phyloP scores from a whole-genome alignment of 306 rosid species.

The Rosa rugosa region DNA sequence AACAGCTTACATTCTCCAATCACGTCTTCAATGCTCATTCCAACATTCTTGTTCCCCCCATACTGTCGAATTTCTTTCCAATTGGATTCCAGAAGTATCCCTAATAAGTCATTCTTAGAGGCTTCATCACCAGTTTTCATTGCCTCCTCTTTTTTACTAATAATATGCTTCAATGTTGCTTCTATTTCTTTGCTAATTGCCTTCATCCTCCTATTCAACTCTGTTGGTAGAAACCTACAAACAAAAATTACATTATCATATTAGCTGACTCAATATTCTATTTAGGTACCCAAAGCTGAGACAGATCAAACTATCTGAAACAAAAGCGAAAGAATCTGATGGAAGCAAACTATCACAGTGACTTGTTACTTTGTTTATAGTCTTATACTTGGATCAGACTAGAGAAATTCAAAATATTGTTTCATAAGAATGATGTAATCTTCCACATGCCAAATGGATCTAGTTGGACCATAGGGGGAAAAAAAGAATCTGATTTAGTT shows the following conservation, averaged over 20 bases:
- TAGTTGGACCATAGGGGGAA: too few species aligned
- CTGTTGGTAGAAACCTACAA: background rate
- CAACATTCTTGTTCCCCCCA: constrained; percentile 16
- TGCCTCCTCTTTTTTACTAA: constrained; percentile 28
- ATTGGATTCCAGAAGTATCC: constrained; percentile 37
- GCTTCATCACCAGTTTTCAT: constrained; percentile 17
- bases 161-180: constrained; percentile 22
- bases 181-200: constrained; percentile 26
- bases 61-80: constrained; percentile 18
- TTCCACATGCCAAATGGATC: background rate
- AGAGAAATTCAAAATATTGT: too few species aligned
- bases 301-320: constrained; percentile 21
- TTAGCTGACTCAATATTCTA: background rate
- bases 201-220: constrained; percentile 32
- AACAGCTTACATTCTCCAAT: constrained; percentile 47
- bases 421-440: too few species aligned
- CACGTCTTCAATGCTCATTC: constrained; percentile 25
- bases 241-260: background rate
- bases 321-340: background rate
- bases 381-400: too few species aligned
- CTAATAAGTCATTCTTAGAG: background rate
- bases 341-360: background rate
- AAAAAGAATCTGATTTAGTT: background rate
- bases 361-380: background rate
- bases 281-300: constrained; percentile 25